Percentiles rank a stretch among this genome's conserved stretches.
These are phyloP conservation scores for Breviolum minutum DNA, from an alignment of 73 alveolate genomes.

Conservation along the genomic window DNA sequence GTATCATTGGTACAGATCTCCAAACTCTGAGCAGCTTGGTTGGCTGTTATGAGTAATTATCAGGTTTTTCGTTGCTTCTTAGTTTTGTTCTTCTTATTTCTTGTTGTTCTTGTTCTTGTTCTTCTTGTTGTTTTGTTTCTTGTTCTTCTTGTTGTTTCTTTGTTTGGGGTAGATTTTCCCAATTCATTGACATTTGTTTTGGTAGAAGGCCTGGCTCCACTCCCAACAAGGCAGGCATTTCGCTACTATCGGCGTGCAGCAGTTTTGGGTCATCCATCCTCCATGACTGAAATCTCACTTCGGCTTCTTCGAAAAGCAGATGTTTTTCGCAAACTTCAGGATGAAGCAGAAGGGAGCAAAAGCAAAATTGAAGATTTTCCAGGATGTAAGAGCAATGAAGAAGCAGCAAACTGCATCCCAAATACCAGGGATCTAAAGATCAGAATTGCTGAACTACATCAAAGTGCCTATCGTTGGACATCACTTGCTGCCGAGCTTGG, in stretches of 20 bases:
- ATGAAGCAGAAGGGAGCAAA: background rate
- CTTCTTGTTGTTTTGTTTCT: no score
- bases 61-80: background rate
- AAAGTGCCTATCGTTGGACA: slow-evolving; percentile 49
- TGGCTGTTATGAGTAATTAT: background rate
- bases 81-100: background rate
- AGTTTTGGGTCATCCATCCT: slow-evolving; percentile 10
- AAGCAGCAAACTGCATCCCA: background rate
- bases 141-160: no score
- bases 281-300: slow-evolving; percentile 67
- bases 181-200: no score
- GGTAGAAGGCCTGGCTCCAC: no score
- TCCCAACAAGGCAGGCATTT: background rate
- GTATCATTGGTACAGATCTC: background rate
- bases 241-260: slow-evolving; percentile 57
- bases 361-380: background rate
- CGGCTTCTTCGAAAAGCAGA: slow-evolving; percentile 32
- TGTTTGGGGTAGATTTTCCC: no score
- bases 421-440: background rate
- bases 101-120: no score
- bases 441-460: background rate
- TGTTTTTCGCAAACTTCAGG: background rate
- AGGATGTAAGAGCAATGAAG: background rate
- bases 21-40: no score
- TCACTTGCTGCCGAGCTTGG: slow-evolving; percentile 79